These are phyloP conservation scores for Boletus albobrunnescens DNA, from an alignment of 1,284 basidiomycete species.

Conservation along the genomic window DNA sequence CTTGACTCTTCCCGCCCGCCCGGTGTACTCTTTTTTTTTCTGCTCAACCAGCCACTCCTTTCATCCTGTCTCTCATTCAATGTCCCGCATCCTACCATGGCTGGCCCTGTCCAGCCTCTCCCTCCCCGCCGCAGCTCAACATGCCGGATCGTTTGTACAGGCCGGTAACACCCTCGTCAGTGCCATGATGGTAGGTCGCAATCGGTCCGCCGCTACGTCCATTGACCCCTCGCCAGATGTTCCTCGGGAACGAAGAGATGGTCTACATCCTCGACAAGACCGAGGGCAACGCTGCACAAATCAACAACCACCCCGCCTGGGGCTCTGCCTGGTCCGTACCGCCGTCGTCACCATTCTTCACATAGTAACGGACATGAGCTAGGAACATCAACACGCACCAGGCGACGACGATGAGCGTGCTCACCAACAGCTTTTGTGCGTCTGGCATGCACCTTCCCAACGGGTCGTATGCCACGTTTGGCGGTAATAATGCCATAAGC, in stretches of 20 bases:
- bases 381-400: conserved; percentile 40
- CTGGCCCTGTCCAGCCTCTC: conserved; percentile 11
- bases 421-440: conserved; percentile 81
- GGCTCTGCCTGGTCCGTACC: conserved; percentile 39
- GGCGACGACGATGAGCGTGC: conserved; percentile 62
- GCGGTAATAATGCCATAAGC: conserved; percentile 77
- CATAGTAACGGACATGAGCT: no score
- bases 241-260: conserved; percentile 46
- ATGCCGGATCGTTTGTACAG: conserved; percentile 18
- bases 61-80: conserved; percentile 1
- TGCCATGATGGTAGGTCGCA: conserved; percentile 27
- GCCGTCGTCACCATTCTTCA: no score
- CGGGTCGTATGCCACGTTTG: conserved; percentile 60
- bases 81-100: conserved; percentile 9
- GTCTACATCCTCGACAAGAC: conserved; percentile 49
- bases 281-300: conserved; percentile 39
- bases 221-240: conserved; percentile 43
- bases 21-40: no score
- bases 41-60: conserved; percentile 9
- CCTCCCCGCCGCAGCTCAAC: conserved; percentile 13
- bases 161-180: conserved; percentile 26
- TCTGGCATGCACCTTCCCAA: conserved; percentile 70
- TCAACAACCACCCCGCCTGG: conserved; percentile 43
- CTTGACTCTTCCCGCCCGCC: background rate
- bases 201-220: no score